Evolutionary conservation across 768 basidiomycete species (phyloP), one percentile per base, ranked within the genome.

Genomic region (Collybiopsis confluens): DNA sequence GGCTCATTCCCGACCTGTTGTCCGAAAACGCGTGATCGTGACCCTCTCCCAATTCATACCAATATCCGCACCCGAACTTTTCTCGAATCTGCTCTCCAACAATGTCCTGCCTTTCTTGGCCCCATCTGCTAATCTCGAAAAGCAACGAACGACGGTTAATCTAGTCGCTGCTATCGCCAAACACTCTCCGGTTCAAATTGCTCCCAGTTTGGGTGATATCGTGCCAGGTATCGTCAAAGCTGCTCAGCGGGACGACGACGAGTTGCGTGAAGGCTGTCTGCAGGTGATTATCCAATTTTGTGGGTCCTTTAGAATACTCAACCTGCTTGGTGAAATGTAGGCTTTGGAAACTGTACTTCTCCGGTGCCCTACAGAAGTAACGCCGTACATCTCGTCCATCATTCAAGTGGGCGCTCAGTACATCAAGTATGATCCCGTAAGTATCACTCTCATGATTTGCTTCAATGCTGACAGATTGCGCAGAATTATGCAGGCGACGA

Each of bases 371-470:
- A 73, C 81, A 5, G 94, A 97, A 61, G 81, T 88, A 27, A 84
- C 88, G 0, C 77, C 86, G 0, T 93, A 85, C 65, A 67, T 96
- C 30, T 71, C 70, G 47, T 68, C 77, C 7, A 87, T 95, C 58
- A 75, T 90, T 15, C 83, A 87, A 55, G 73, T 79, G 24, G 92
- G 88, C 3, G 79, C 75, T 45, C 82, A 86, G 56, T 86, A 85
- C 59, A 88, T 99, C 73, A 95, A 92, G 65, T 89, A 92, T 64
- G 97, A 99, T 67, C 96, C 96, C 0, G 93, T 95, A 64, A 61
- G 85, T 72, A 4, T 50, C 23, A 9, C 38, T 16, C 10, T 26
- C 13, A 11, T 36, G 7, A n/a, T 21, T 18, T 40, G 30, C 3
- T 33, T 8, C 28, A 27, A 7, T 2, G 15, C 18, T 45, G 3